A percentile compares a stretch with the other conserved stretches of the same genome.
Evolutionary conservation across 2,329 filamentous ascomycete genomes (phyloP).

Genomic region (Dendryphion nanum): DNA sequence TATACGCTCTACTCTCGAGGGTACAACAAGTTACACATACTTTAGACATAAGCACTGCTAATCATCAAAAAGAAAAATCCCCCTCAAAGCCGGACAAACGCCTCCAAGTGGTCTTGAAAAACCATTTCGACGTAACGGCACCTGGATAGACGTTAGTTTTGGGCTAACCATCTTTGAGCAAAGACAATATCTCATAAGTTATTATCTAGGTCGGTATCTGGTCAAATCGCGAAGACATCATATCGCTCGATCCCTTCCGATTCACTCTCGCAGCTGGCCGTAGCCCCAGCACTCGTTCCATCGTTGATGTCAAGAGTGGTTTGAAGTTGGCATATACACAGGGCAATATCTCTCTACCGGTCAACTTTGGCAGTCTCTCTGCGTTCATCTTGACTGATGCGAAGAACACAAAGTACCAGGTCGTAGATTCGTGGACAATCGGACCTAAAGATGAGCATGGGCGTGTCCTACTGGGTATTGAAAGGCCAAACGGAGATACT

Average conservation of each 20-base stretch:
- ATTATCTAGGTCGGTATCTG: slow-evolving; percentile 4
- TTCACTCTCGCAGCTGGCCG: slow-evolving; percentile 4
- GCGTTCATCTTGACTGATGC: slow-evolving; percentile 4
- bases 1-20: too few species aligned
- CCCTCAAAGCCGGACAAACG: too few species aligned
- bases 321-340: slow-evolving; percentile 5
- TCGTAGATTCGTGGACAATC: slow-evolving; percentile 7
- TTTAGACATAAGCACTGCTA: too few species aligned
- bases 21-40: too few species aligned
- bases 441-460: not conserved
- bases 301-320: not conserved
- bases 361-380: slow-evolving; percentile 1
- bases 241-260: slow-evolving; percentile 2
- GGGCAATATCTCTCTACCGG: slow-evolving; percentile 1
- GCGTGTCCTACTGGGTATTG: slow-evolving; percentile 1
- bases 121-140: slow-evolving; percentile 1
- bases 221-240: slow-evolving; percentile 3
- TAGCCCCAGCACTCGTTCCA: not conserved
- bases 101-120: too few species aligned
- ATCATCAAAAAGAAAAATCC: too few species aligned
- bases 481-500: too few species aligned
- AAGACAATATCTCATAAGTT: not conserved
- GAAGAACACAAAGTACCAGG: slow-evolving; percentile 1
- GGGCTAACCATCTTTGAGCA: not conserved
- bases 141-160: slow-evolving; percentile 2